Conservation (phyloP, 2,329 filamentous ascomycete species). For the Neofusicoccum kwambonambiense region DNA sequence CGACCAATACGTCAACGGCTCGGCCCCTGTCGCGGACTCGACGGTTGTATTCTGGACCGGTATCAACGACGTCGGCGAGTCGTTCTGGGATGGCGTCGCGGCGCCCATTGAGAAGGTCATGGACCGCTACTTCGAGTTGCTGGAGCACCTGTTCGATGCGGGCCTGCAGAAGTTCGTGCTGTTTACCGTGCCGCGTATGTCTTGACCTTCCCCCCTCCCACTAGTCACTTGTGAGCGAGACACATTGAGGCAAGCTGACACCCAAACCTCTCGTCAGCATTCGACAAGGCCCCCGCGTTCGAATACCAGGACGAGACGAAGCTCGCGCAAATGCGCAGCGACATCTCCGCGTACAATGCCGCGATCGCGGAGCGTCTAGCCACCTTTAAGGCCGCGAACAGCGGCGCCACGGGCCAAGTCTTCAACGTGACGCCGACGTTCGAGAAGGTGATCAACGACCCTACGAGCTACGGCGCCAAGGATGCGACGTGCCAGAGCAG, state of each 20-base stretch:
- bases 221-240: neutral
- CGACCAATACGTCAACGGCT: conserved; percentile 23
- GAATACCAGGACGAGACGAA: conserved; percentile 28
- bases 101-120: conserved; percentile 22
- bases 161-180: conserved; percentile 61
- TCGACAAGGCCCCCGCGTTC: conserved; percentile 23
- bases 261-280: conserved; percentile 20
- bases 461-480: conserved; percentile 42
- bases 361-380: conserved; percentile 30
- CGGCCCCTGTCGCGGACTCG: conserved; percentile 19
- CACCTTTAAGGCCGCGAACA: conserved; percentile 37
- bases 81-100: conserved; percentile 2
- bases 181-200: conserved; percentile 54
- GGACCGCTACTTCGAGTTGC: conserved; percentile 43
- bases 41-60: conserved; percentile 26
- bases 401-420: conserved; percentile 33
- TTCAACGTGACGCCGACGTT: conserved; percentile 46
- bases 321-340: conserved; percentile 7
- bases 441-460: conserved; percentile 44
- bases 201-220: neutral
- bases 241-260: conserved; percentile 20
- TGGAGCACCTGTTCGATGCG: conserved; percentile 50
- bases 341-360: conserved; percentile 43
- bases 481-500: conserved; percentile 45
- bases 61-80: conserved; percentile 27